Evolutionary conservation across 345 rosid species (phyloP), one percentile per base, ranked within the genome.

Genomic region (Citrus cavaleriei): DNA sequence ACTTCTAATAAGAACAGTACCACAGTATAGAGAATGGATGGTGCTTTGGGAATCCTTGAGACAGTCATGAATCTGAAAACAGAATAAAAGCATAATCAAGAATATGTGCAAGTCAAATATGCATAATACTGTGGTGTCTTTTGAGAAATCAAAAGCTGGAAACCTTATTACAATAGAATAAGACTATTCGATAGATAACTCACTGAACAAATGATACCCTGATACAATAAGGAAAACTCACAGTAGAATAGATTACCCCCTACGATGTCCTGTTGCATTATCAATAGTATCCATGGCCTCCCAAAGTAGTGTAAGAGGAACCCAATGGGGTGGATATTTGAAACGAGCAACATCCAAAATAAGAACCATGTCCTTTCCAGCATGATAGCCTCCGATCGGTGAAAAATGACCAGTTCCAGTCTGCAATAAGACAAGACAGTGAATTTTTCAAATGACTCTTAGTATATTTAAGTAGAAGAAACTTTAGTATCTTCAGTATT

Each of bases 271-370:
- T 6, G 86, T 83, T n/a, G 83, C 72, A 40, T 67, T 49, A 61
- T 83, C 88, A 38, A 76, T 30, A 40, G 82, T 72, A 69, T 81
- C 57, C 88, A 85, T 81, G 70, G 84, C 88, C 46, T 83, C 81
- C 86, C 86, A 85, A 63, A 85, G 88, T 73, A 83, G 86, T 10
- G 78, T 35, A 58, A 83, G 84, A n/a, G 88, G 88, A 76, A 85
- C 84, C 86, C 88, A 85, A 6, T 85, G 88, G 7, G 86, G 84
- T 30, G 84, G 86, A 61, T 85, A 85, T 66, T 83, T 85, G 65
- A 85, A 85, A n/a, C 84, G 81, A 34, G 86, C 86, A 69, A 85
- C 88, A 73, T 85, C 88, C 79, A 83, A 77, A 69, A 83, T 78
- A 21, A 85, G 81, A 75, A 61, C 86, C 88, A 86, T 86, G 32